Percentiles rank a stretch among this genome's conserved stretches.
Conservation (phyloP, 139 green algal species). For the Zygnema cylindricum region DNA sequence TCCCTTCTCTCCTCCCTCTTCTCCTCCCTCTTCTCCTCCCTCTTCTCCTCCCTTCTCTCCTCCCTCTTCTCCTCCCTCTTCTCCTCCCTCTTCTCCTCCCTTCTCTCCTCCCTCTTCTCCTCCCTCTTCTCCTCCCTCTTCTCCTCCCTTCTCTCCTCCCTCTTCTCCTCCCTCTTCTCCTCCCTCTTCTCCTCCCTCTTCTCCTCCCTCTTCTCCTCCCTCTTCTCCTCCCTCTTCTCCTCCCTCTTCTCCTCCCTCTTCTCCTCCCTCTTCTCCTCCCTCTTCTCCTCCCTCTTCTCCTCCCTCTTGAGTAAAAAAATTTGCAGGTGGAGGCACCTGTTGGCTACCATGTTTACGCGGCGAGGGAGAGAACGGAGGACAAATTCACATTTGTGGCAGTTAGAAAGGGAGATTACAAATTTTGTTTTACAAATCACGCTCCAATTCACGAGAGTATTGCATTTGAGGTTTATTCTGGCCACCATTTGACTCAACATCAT, state of each 20-base stretch:
- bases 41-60: background rate
- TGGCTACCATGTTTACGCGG: conserved; percentile 49
- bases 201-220: background rate
- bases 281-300: background rate
- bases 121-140: background rate
- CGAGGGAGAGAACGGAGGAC: conserved; percentile 26
- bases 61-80: background rate
- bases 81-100: background rate
- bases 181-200: background rate
- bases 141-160: background rate
- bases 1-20: background rate
- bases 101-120: background rate
- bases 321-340: conserved; percentile 45
- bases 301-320: background rate
- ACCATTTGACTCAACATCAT: conserved; percentile 10
- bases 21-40: background rate
- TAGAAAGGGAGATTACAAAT: conserved; percentile 51
- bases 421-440: conserved; percentile 58
- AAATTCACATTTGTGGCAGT: conserved; percentile 40
- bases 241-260: background rate
- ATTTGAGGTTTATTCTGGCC: conserved; percentile 45
- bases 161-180: background rate
- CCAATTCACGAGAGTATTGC: conserved; percentile 39
- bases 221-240: background rate
- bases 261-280: background rate